These are phyloP conservation scores for Epichloe sibirici DNA, from an alignment of 2,329 filamentous ascomycete species.

Conservation along the genomic window DNA sequence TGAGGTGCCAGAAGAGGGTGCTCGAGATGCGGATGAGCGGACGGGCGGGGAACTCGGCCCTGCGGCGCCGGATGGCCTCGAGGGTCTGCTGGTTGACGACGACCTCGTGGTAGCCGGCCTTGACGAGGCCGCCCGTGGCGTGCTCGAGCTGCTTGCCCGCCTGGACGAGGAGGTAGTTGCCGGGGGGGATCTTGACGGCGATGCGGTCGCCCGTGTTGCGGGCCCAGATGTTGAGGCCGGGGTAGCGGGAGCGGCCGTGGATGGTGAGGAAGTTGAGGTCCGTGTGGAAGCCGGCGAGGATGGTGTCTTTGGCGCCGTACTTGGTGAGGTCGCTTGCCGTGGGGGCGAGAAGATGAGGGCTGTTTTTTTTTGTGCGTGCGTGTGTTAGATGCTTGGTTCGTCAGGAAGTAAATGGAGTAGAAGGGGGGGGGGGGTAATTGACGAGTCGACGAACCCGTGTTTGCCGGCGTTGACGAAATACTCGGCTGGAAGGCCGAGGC, in stretches of 20 bases:
- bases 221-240: slow-evolving; percentile 50
- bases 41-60: slow-evolving; percentile 29
- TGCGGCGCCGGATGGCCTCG: slow-evolving; percentile 32
- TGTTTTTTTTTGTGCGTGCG: slow-evolving; percentile 11
- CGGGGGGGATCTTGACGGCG: slow-evolving; percentile 45
- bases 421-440: not conserved
- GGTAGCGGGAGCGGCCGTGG: slow-evolving; percentile 50
- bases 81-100: slow-evolving; percentile 43
- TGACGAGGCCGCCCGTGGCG: slow-evolving; percentile 46
- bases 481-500: slow-evolving; percentile 38
- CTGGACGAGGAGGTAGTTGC: slow-evolving; percentile 47
- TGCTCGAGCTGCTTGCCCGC: slow-evolving; percentile 53
- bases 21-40: slow-evolving; percentile 46
- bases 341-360: slow-evolving; percentile 48
- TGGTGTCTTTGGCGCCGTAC: slow-evolving; percentile 42
- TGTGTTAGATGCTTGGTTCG: not conserved
- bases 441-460: slow-evolving; percentile 33
- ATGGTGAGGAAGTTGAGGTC: slow-evolving; percentile 55
- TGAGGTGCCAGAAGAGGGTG: slow-evolving; percentile 49
- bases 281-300: slow-evolving; percentile 51
- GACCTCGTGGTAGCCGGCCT: slow-evolving; percentile 51
- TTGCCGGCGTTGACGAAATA: slow-evolving; percentile 42
- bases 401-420: not conserved
- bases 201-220: slow-evolving; percentile 49
- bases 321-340: slow-evolving; percentile 45